Evolutionary conservation across 352 stramenopile genomes (phyloP).

Genomic region (Phytopythium oedochilum): DNA sequence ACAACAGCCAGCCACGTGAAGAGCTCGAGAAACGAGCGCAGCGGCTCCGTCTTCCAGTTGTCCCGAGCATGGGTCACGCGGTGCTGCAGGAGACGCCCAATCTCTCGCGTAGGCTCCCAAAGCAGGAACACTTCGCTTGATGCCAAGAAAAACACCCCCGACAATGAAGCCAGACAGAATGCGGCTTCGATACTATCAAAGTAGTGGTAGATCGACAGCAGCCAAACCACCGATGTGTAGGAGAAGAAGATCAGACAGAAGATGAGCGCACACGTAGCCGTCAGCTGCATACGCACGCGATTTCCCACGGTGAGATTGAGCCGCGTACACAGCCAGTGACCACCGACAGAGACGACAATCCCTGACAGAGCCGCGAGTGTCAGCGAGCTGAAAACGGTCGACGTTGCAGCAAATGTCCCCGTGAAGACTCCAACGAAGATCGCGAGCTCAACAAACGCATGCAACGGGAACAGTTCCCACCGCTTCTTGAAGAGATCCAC

Average conservation of each 20-base stretch:
- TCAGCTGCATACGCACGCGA: constrained; percentile 50
- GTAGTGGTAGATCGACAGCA: constrained; percentile 82
- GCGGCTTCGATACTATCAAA: constrained; percentile 83
- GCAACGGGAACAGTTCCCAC: constrained; percentile 68
- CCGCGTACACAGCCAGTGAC: constrained; percentile 60
- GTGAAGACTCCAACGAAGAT: constrained; percentile 73
- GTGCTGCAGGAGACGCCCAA: constrained; percentile 68
- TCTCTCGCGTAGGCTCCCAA: constrained; percentile 69
- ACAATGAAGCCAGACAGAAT: constrained; percentile 74
- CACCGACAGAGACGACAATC: constrained; percentile 70
- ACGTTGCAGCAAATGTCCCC: constrained; percentile 68
- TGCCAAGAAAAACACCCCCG: constrained; percentile 75
- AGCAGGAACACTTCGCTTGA: constrained; percentile 80
- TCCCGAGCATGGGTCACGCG: constrained; percentile 70
- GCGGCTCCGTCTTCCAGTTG: constrained; percentile 71
- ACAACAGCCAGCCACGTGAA: constrained; percentile 83
- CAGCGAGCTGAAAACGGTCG: constrained; percentile 68
- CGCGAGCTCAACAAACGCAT: constrained; percentile 65
- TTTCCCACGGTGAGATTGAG: constrained; percentile 55
- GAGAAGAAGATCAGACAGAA: constrained; percentile 72
- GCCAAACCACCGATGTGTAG: constrained; percentile 61
- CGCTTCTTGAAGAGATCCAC: constrained; percentile 66
- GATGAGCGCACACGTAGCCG: constrained; percentile 64
- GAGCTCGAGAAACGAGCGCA: constrained; percentile 78
- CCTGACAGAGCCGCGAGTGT: constrained; percentile 66